phyloP scores from a whole-genome alignment of 352 stramenopile genomes.

The Thraustotheca clavata region DNA sequence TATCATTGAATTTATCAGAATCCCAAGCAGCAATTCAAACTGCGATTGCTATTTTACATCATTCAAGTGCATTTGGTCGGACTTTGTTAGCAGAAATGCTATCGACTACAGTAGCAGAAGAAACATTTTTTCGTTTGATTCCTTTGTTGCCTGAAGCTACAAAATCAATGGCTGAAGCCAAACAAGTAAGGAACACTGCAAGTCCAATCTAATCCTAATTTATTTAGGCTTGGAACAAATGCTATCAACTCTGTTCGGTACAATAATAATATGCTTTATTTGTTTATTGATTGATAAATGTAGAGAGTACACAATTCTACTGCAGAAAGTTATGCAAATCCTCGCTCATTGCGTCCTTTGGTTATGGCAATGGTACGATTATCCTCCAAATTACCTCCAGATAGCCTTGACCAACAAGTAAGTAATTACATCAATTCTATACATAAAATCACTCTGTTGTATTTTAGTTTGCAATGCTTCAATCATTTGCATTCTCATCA shows the following conservation, averaged over 20 bases:
- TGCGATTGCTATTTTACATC: neutral
- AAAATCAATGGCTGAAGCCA: neutral
- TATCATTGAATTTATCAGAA: neutral
- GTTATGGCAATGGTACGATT: neutral
- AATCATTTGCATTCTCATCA: neutral
- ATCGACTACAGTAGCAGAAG: neutral
- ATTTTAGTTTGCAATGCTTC: neutral
- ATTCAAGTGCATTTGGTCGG: constrained; percentile 3
- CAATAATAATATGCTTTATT: neutral
- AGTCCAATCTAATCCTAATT: neutral
- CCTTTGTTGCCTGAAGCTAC: neutral
- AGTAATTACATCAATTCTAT: neutral
- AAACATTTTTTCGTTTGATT: neutral
- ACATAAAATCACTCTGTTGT: neutral
- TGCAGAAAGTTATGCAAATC: neutral
- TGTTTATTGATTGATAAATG: too few relatives aligned
- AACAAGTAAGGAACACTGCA: neutral
- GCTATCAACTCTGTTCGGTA: constrained; percentile 2
- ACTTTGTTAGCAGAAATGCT: neutral
- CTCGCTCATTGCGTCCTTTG: neutral
- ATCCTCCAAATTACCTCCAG: neutral
- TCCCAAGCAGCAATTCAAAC: neutral
- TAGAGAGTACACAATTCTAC: neutral
- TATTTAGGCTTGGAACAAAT: neutral
- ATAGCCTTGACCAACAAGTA: neutral